Evolutionary conservation across 345 rosid species (phyloP).

Genomic region (Moricandia arvensis): DNA sequence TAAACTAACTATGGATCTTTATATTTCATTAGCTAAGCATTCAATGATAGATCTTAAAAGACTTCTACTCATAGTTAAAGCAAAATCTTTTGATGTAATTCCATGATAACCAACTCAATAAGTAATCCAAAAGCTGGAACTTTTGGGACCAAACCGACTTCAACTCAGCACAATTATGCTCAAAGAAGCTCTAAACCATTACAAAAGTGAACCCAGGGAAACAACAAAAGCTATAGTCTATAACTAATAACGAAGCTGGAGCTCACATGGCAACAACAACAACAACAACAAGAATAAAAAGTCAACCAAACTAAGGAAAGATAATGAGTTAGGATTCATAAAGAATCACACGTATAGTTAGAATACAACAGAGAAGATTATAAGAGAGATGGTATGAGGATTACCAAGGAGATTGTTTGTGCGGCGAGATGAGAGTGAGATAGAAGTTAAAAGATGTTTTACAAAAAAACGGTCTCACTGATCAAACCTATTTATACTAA

Average conservation of each 20-base stretch:
- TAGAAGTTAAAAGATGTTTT: neutral
- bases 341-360: neutral
- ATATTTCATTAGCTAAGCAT: no score
- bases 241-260: slow-evolving; percentile 5
- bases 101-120: neutral
- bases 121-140: slow-evolving; percentile 10
- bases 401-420: neutral
- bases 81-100: no score
- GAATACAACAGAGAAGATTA: neutral
- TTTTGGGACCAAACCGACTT: neutral
- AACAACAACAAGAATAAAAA: neutral
- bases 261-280: neutral
- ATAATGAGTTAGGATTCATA: neutral
- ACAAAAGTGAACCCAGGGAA: neutral
- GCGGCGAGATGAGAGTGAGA: slow-evolving; percentile 34
- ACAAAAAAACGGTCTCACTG: slow-evolving; percentile 22
- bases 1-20: no score
- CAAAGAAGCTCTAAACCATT: neutral
- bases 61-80: no score
- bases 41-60: no score
- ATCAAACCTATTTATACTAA: slow-evolving; percentile 26
- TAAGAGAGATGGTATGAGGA: no score
- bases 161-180: slow-evolving; percentile 10
- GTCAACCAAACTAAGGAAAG: slow-evolving; percentile 1
- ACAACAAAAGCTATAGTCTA: neutral